These are phyloP conservation scores for Endocarpon pusillum DNA, from an alignment of 495 filamentous ascomycete genomes.

Conservation along the genomic window DNA sequence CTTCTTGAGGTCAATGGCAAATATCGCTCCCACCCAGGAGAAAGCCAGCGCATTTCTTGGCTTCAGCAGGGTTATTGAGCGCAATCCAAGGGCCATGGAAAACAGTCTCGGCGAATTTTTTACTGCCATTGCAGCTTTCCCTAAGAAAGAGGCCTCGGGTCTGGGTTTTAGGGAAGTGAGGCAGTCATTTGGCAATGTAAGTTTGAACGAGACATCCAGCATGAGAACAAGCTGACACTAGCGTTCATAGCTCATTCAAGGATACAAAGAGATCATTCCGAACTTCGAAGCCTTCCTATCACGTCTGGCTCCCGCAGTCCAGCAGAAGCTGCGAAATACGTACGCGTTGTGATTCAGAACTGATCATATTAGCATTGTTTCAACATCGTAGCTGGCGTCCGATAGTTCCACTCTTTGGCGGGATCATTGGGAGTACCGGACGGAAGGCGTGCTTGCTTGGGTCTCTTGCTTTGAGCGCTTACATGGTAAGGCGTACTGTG, in stretches of 20 bases:
- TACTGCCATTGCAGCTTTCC: conserved; percentile 61
- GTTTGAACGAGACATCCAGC: conserved; percentile 4
- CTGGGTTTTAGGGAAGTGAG: conserved; percentile 34
- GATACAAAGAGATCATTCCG: conserved; percentile 74
- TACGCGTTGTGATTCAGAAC: conserved; percentile 12
- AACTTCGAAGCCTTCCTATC: conserved; percentile 65
- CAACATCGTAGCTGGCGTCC: no score
- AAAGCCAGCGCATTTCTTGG: conserved; percentile 87
- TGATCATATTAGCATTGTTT: no score
- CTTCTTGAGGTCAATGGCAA: conserved; percentile 67
- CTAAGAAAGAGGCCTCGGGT: conserved; percentile 35
- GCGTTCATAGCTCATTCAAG: conserved; percentile 48
- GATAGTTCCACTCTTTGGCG: no score
- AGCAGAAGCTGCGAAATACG: conserved; percentile 33
- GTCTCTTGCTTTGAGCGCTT: no score
- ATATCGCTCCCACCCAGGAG: conserved; percentile 79
- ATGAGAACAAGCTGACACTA: conserved; percentile 4
- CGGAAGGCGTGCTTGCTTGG: no score
- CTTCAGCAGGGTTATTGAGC: conserved; percentile 67
- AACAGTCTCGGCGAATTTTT: conserved; percentile 68
- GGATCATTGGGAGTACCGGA: no score
- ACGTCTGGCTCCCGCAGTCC: conserved; percentile 45
- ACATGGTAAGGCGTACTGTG: no score
- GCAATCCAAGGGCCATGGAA: conserved; percentile 87
- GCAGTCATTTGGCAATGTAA: conserved; percentile 34